These are phyloP conservation scores for Mucor piriformis DNA, from an alignment of 371 early-diverging fungal species.

Conservation along the genomic window DNA sequence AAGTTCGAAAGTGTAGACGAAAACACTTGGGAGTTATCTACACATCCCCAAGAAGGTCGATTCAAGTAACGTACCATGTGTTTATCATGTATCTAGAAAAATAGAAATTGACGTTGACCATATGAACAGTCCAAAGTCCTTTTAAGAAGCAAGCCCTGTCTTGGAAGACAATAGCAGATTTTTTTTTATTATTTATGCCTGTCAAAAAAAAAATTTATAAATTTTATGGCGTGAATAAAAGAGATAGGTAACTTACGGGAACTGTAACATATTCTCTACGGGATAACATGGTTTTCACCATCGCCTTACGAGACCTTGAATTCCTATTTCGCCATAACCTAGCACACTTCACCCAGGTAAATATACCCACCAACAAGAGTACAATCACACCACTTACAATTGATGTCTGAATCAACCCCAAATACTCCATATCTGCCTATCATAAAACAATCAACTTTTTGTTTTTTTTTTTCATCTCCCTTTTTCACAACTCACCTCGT, in stretches of 20 bases:
- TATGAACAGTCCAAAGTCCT: too few species aligned
- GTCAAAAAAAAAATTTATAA: too few species aligned
- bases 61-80: too few species aligned
- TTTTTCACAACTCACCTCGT: constrained; percentile 25
- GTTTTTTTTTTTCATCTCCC: neutral
- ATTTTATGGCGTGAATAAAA: neutral
- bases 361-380: constrained; percentile 37
- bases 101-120: too few species aligned
- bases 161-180: too few species aligned
- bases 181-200: too few species aligned
- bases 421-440: constrained; percentile 4
- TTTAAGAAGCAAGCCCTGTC: too few species aligned
- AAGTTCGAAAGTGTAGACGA: too few species aligned
- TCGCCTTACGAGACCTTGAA: constrained; percentile 32
- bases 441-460: neutral
- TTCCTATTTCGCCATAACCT: constrained; percentile 41
- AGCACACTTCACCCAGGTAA: constrained; percentile 48
- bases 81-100: too few species aligned
- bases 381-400: constrained; percentile 43
- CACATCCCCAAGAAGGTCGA: too few species aligned
- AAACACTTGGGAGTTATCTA: too few species aligned
- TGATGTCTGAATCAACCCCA: constrained; percentile 39
- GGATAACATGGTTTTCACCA: constrained; percentile 36
- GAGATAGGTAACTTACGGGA: constrained; percentile 31
- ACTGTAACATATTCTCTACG: constrained; percentile 47